A percentile compares a stretch with the other conserved stretches of the same genome.
Conservation (phyloP, 768 basidiomycete species). For the Podaxis rugospora region DNA sequence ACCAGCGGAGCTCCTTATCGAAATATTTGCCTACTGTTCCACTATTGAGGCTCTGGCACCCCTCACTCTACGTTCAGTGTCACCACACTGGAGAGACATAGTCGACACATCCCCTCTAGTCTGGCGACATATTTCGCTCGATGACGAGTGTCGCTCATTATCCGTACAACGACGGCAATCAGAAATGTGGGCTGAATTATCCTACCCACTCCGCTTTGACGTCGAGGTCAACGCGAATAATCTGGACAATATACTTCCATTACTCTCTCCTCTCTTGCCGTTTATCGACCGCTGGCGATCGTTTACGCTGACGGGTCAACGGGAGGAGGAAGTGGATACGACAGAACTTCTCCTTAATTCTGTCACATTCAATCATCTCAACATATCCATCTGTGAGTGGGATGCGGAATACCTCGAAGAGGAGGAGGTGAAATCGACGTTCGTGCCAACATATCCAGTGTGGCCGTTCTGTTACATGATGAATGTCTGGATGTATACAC, state of each 20-base stretch:
- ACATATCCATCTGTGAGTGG: conserved; percentile 31
- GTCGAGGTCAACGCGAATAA: conserved; percentile 46
- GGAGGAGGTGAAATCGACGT: conserved; percentile 25
- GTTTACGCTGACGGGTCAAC: conserved; percentile 40
- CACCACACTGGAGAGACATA: conserved; percentile 53
- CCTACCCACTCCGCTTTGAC: conserved; percentile 49
- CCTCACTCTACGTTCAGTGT: conserved; percentile 49
- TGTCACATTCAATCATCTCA: conserved; percentile 29
- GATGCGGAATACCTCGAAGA: conserved; percentile 28
- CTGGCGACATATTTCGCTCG: conserved; percentile 57
- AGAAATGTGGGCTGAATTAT: conserved; percentile 48
- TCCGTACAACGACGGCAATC: conserved; percentile 35
- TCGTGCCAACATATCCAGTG: conserved; percentile 27
- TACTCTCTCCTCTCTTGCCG: conserved; percentile 59
- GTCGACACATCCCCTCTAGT: conserved; percentile 48
- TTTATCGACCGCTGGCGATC: conserved; percentile 55
- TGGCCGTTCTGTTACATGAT: conserved; percentile 31
- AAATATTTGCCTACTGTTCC: conserved; percentile 50
- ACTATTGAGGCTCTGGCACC: conserved; percentile 43
- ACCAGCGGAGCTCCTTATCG: conserved; percentile 59
- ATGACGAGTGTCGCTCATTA: conserved; percentile 35
- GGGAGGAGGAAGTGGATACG: conserved; percentile 29
- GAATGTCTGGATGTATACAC: conserved; percentile 42
- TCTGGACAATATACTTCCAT: conserved; percentile 51
- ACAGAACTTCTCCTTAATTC: conserved; percentile 21